A percentile compares a stretch with the other conserved stretches of the same genome.
Evolutionary conservation across 2,329 filamentous ascomycete genomes (phyloP).

Genomic region (Bipolaris bicolor): DNA sequence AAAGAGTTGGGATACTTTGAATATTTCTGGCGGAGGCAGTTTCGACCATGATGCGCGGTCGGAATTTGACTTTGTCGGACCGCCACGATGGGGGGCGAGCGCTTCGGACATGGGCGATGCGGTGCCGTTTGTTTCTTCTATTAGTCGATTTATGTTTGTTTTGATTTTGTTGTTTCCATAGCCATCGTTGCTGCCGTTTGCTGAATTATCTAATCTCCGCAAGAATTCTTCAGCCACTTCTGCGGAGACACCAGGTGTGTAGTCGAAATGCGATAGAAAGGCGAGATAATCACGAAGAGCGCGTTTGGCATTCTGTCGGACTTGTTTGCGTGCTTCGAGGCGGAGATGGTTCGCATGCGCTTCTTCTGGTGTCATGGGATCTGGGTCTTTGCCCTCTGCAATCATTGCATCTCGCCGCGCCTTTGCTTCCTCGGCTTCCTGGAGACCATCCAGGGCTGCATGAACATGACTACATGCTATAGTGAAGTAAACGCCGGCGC

Average conservation of each 20-base stretch:
- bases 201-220: conserved; percentile 31
- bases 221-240: conserved; percentile 63
- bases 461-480: conserved; percentile 72
- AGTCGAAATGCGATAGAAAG: conserved; percentile 77
- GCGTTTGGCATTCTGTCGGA: conserved; percentile 76
- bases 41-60: conserved; percentile 52
- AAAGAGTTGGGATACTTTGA: conserved; percentile 71
- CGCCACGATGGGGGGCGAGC: conserved; percentile 52
- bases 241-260: conserved; percentile 72
- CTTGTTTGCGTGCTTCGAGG: conserved; percentile 68
- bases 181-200: conserved; percentile 21
- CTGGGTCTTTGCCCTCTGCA: conserved; percentile 35
- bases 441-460: conserved; percentile 59
- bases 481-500: conserved; percentile 73
- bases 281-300: conserved; percentile 76
- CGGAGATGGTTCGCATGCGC: conserved; percentile 55
- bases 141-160: conserved; percentile 32
- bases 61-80: conserved; percentile 35
- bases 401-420: conserved; percentile 31
- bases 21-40: conserved; percentile 58
- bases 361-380: conserved; percentile 53
- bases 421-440: conserved; percentile 47
- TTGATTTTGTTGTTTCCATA: conserved; percentile 23
- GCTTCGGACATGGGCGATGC: conserved; percentile 47
- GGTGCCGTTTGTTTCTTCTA: conserved; percentile 31